These are phyloP conservation scores for Colletotrichum limetticola DNA, from an alignment of 2,329 filamentous ascomycete genomes.

Conservation along the genomic window DNA sequence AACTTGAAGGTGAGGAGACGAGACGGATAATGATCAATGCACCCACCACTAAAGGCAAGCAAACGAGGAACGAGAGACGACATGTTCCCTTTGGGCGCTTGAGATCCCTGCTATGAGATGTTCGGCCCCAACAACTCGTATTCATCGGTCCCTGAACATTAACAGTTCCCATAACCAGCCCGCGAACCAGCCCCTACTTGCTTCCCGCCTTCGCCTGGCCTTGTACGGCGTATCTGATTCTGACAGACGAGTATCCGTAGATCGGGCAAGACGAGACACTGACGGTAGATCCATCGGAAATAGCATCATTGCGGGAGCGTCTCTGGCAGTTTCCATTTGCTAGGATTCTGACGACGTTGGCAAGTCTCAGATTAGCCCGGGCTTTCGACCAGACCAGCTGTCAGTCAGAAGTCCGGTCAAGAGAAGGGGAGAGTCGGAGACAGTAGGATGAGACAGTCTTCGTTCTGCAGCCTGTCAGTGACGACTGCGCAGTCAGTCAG, in stretches of 20 bases:
- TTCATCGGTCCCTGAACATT: slow-evolving; percentile 24
- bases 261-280: slow-evolving; percentile 13
- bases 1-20: slow-evolving; percentile 13
- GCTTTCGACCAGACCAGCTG: neutral
- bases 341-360: neutral
- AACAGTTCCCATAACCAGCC: neutral
- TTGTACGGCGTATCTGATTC: neutral
- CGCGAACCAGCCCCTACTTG: neutral
- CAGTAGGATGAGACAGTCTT: neutral
- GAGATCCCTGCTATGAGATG: slow-evolving; percentile 26
- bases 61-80: slow-evolving; percentile 18
- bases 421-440: neutral
- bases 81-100: slow-evolving; percentile 21
- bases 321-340: neutral
- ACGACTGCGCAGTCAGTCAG: neutral
- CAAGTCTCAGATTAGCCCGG: neutral
- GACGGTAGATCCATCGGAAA: slow-evolving; percentile 1
- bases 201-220: neutral
- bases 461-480: slow-evolving; percentile 10
- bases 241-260: neutral
- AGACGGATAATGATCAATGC: slow-evolving; percentile 32
- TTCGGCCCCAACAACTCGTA: slow-evolving; percentile 30
- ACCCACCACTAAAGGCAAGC: slow-evolving; percentile 16
- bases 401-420: neutral
- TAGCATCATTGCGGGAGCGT: neutral